These are phyloP conservation scores for Coemansia sp. DNA, from an alignment of 192 early-diverging fungal genomes.

Conservation along the genomic window DNA sequence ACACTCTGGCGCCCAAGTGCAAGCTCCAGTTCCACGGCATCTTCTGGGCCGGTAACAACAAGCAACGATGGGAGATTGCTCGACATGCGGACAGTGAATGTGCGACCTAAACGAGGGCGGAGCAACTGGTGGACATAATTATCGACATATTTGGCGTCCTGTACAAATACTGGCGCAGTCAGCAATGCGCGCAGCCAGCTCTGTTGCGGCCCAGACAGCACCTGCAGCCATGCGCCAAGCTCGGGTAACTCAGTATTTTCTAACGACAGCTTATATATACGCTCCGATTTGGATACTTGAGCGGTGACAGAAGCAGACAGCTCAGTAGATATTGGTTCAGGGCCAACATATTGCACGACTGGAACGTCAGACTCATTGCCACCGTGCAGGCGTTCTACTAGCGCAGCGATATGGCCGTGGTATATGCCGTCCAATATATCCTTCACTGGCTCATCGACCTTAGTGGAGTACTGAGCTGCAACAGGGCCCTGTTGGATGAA, in stretches of 20 bases:
- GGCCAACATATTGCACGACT: slow-evolving; percentile 71
- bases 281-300: background rate
- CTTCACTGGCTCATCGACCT: slow-evolving; percentile 80
- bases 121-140: slow-evolving; percentile 62
- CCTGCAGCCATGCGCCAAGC: slow-evolving; percentile 62
- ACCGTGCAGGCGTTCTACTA: slow-evolving; percentile 72
- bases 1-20: slow-evolving; percentile 69
- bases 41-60: slow-evolving; percentile 33
- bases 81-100: background rate
- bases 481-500: slow-evolving; percentile 89
- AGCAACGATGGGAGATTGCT: background rate
- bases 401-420: slow-evolving; percentile 69
- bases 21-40: slow-evolving; percentile 75
- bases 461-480: slow-evolving; percentile 71
- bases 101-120: slow-evolving; percentile 58
- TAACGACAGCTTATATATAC: slow-evolving; percentile 8
- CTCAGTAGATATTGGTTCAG: background rate
- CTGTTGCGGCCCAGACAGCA: slow-evolving; percentile 64
- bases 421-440: slow-evolving; percentile 86
- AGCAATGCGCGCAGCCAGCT: slow-evolving; percentile 85
- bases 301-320: slow-evolving; percentile 3
- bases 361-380: slow-evolving; percentile 64
- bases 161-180: slow-evolving; percentile 67
- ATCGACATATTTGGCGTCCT: slow-evolving; percentile 58
- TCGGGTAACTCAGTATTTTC: slow-evolving; percentile 10